Conservation (phyloP, 2,329 filamentous ascomycete genomes). For the Orbilia oligospora region DNA sequence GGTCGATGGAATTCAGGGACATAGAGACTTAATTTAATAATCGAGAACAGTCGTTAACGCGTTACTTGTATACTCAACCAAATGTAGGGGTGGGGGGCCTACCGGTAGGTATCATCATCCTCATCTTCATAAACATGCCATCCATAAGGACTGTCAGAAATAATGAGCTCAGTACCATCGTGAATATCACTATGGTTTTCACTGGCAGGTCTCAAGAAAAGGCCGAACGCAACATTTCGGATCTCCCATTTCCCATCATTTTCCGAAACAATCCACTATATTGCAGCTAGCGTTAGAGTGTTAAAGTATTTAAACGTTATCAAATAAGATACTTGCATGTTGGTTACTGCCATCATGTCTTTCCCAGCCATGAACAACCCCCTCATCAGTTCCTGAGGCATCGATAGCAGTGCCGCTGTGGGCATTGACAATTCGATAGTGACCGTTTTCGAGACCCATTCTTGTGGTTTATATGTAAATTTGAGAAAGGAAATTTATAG, state of each 20-base stretch:
- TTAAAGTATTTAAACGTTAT: not conserved
- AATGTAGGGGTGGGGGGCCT: not conserved
- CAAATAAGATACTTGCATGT: not conserved
- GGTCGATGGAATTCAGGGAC: conserved; percentile 12
- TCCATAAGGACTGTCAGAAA: not conserved
- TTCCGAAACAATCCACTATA: not conserved
- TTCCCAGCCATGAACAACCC: conserved; percentile 11
- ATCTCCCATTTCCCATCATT: conserved; percentile 22
- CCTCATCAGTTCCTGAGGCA: conserved; percentile 8
- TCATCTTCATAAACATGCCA: conserved; percentile 11
- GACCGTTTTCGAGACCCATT: conserved; percentile 23
- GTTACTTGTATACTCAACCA: no score
- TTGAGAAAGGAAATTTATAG: no score
- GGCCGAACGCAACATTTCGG: not conserved
- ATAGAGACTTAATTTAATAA: conserved; percentile 20
- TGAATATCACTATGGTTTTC: not conserved
- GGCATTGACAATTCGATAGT: conserved; percentile 17
- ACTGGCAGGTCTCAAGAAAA: not conserved
- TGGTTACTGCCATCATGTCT: conserved; percentile 9
- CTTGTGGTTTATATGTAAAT: not conserved
- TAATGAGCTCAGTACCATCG: conserved; percentile 1
- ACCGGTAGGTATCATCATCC: conserved; percentile 25
- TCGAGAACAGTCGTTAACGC: no score
- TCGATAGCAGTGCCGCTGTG: not conserved
- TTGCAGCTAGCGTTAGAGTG: not conserved